Conservation (phyloP, 495 filamentous ascomycete genomes). For the Penicillium nucicola region DNA sequence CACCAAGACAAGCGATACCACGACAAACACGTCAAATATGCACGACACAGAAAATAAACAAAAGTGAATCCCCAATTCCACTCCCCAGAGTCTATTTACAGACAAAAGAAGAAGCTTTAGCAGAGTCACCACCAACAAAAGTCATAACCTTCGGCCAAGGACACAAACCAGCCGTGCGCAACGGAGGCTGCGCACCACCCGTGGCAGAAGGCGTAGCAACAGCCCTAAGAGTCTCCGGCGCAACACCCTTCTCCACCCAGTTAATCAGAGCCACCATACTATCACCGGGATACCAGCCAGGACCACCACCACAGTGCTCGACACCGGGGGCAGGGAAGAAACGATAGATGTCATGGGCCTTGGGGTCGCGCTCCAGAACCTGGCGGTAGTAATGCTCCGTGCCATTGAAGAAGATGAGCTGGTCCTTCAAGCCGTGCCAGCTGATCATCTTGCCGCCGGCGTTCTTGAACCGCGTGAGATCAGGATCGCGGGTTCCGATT, state of each 20-base stretch:
- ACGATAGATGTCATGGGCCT: slow-evolving; percentile 15
- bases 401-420: slow-evolving; percentile 12
- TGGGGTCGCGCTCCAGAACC: slow-evolving; percentile 14
- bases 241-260: slow-evolving; percentile 17
- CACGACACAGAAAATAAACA: too few species aligned
- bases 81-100: not conserved
- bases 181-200: not conserved
- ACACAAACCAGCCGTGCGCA: not conserved
- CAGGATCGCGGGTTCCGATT: slow-evolving; percentile 31
- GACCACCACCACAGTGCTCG: slow-evolving; percentile 13
- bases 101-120: not conserved
- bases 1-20: too few species aligned
- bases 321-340: slow-evolving; percentile 19
- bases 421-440: slow-evolving; percentile 35
- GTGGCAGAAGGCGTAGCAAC: not conserved
- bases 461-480: slow-evolving; percentile 29
- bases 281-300: slow-evolving; percentile 11
- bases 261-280: slow-evolving; percentile 9
- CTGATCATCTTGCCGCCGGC: slow-evolving; percentile 42
- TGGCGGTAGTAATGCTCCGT: slow-evolving; percentile 24
- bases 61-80: too few species aligned
- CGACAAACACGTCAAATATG: too few species aligned
- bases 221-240: slow-evolving; percentile 14
- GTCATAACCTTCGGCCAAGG: not conserved
- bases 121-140: not conserved